These are phyloP conservation scores for Ceratobasidium theobromae DNA, from an alignment of 1,284 basidiomycete genomes.

Conservation along the genomic window DNA sequence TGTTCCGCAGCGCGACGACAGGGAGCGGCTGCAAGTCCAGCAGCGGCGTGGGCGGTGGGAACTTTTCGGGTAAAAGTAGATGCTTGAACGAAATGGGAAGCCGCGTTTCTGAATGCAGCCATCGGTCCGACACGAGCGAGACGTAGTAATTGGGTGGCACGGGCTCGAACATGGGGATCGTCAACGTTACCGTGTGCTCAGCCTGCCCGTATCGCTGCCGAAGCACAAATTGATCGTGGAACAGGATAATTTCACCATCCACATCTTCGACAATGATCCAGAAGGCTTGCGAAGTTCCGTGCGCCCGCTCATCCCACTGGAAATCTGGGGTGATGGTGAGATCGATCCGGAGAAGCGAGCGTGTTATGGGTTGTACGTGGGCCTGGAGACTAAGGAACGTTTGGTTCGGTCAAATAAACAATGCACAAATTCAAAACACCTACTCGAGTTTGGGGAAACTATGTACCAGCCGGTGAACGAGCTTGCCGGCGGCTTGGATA, in stretches of 20 bases:
- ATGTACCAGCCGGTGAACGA: conserved; percentile 94
- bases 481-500: conserved; percentile 85
- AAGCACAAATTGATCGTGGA: conserved; percentile 91
- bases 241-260: conserved; percentile 93
- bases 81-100: conserved; percentile 98
- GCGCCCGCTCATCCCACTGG: conserved; percentile 94
- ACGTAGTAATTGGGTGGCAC: conserved; percentile 98
- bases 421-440: conserved; percentile 41
- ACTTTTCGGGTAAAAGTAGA: conserved; percentile 95
- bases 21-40: conserved; percentile 93
- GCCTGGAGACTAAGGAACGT: conserved; percentile 67
- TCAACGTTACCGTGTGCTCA: conserved; percentile 92
- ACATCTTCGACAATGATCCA: conserved; percentile 95
- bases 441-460: conserved; percentile 94
- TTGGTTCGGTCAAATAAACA: conserved; percentile 7
- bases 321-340: conserved; percentile 94
- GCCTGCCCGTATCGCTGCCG: conserved; percentile 89
- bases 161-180: conserved; percentile 95
- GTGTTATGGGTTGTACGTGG: conserved; percentile 91
- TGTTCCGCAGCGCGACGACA: conserved; percentile 87
- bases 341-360: conserved; percentile 85
- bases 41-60: conserved; percentile 89
- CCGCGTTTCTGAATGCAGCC: conserved; percentile 93
- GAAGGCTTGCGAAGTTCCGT: conserved; percentile 86
- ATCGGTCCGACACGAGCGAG: conserved; percentile 90